Percentiles rank a stretch among this genome's conserved stretches.
Evolutionary conservation across 202 grass and related monocot genomes (phyloP).

Genomic region (Schoenoplectus triqueter): DNA sequence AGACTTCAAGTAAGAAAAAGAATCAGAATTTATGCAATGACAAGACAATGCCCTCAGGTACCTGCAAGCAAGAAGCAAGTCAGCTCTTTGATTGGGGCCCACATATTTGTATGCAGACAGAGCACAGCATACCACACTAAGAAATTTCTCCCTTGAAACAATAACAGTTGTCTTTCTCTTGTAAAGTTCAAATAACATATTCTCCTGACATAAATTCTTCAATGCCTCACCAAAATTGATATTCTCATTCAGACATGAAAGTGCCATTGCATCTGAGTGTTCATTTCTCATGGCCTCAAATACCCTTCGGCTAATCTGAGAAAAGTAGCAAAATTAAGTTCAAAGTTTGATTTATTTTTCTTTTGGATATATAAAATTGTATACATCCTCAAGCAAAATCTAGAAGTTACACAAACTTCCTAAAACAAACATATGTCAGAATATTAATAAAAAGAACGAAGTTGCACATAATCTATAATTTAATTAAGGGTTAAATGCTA

Average conservation of each 20-base stretch:
- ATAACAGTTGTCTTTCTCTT: conserved; percentile 76
- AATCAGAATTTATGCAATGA: conserved; percentile 14
- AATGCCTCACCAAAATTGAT: not conserved
- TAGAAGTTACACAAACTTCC: not conserved
- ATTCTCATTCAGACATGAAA: conserved; percentile 23
- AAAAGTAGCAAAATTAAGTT: not conserved
- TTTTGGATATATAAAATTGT: not conserved
- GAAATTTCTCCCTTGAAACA: conserved; percentile 60
- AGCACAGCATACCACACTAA: conserved; percentile 60
- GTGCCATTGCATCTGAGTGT: conserved; percentile 15
- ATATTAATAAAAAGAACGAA: conserved; percentile 1
- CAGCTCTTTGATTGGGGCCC: conserved; percentile 73
- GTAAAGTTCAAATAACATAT: conserved; percentile 76
- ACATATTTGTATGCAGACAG: conserved; percentile 84
- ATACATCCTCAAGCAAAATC: not conserved
- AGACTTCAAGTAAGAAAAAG: not conserved
- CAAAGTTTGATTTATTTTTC: conserved; percentile 15
- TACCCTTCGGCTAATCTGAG: conserved; percentile 79
- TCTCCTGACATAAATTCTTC: conserved; percentile 24
- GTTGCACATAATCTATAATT: not conserved
- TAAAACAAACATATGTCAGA: not conserved
- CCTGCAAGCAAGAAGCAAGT: conserved; percentile 84
- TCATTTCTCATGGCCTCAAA: conserved; percentile 77
- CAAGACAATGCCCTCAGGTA: not conserved
- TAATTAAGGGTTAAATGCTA: too few relatives aligned